These are phyloP conservation scores for Diaporthe aspalathi DNA, from an alignment of 2,329 filamentous ascomycete species.

Conservation along the genomic window DNA sequence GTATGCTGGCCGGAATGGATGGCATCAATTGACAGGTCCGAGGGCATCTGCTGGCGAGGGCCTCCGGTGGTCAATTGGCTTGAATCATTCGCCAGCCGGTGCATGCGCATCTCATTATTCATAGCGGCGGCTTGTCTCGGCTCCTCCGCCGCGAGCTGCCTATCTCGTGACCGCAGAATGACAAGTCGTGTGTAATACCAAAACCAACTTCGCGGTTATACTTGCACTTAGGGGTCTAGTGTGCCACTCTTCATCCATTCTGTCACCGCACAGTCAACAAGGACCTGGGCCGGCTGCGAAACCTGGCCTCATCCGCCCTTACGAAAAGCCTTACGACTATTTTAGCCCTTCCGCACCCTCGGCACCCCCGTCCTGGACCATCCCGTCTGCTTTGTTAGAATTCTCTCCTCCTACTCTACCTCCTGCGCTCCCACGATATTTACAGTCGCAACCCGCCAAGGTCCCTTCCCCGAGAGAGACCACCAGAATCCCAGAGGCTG, in stretches of 20 bases:
- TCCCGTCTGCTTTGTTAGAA: slow-evolving; percentile 15
- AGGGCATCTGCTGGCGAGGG: not conserved
- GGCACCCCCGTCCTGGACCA: not conserved
- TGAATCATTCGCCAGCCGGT: slow-evolving; percentile 16
- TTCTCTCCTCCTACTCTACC: not conserved
- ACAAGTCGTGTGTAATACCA: slow-evolving; percentile 33
- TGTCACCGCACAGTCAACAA: slow-evolving; percentile 23
- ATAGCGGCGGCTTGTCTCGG: slow-evolving; percentile 39
- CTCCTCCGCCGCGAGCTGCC: slow-evolving; percentile 11
- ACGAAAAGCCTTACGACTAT: slow-evolving; percentile 29
- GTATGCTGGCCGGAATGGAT: not conserved
- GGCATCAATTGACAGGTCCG: not conserved
- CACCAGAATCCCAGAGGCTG: slow-evolving; percentile 1
- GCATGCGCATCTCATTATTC: slow-evolving; percentile 36
- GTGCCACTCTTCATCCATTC: slow-evolving; percentile 29
- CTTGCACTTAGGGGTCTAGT: slow-evolving; percentile 71
- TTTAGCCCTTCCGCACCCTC: slow-evolving; percentile 31
- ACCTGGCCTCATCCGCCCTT: slow-evolving; percentile 18
- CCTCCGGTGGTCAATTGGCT: slow-evolving; percentile 1
- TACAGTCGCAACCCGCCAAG: slow-evolving; percentile 6
- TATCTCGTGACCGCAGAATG: slow-evolving; percentile 37
- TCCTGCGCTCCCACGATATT: not conserved
- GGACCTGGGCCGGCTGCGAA: slow-evolving; percentile 6
- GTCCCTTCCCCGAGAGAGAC: slow-evolving; percentile 9
- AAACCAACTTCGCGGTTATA: slow-evolving; percentile 51